Evolutionary conservation across 2,329 filamentous ascomycete species (phyloP).

Genomic region (Amauroascus verrucosus): DNA sequence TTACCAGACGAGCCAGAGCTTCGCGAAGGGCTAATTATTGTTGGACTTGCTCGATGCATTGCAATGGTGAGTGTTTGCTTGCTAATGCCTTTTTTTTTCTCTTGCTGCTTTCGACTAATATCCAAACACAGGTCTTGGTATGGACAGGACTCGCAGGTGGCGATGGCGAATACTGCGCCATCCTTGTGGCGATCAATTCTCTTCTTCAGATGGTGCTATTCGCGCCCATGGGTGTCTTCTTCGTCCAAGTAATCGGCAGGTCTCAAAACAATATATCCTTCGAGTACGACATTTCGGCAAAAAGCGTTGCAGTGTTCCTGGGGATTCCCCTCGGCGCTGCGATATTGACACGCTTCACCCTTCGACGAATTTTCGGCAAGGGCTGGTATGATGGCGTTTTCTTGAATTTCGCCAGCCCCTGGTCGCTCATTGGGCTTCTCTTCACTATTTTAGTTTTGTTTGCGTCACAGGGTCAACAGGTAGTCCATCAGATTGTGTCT

Average conservation of each 20-base stretch:
- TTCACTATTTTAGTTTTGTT: conserved; percentile 84
- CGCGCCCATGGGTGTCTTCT: conserved; percentile 58
- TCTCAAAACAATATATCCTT: conserved; percentile 41
- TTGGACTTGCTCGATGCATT: conserved; percentile 76
- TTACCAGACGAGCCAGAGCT: conserved; percentile 42
- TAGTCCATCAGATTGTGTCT: conserved; percentile 72
- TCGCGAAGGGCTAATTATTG: conserved; percentile 61
- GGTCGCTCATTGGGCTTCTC: conserved; percentile 69
- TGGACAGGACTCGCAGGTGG: conserved; percentile 72
- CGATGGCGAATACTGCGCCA: conserved; percentile 71
- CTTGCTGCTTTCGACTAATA: neutral
- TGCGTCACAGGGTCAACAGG: conserved; percentile 64
- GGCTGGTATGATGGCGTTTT: conserved; percentile 60
- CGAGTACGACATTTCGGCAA: conserved; percentile 54
- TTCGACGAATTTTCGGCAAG: conserved; percentile 47
- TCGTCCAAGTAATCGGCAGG: conserved; percentile 58
- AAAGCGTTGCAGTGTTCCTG: conserved; percentile 72
- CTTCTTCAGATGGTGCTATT: conserved; percentile 64
- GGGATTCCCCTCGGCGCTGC: conserved; percentile 75
- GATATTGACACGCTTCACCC: conserved; percentile 57
- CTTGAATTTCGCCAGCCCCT: conserved; percentile 58
- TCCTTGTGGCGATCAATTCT: conserved; percentile 65
- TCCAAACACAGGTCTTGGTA: conserved; percentile 48
- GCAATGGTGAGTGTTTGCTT: conserved; percentile 57
- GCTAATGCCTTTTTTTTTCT: neutral